These are phyloP conservation scores for Pachysolen tannophilus DNA, from an alignment of 805 yeast species.

Conservation along the genomic window DNA sequence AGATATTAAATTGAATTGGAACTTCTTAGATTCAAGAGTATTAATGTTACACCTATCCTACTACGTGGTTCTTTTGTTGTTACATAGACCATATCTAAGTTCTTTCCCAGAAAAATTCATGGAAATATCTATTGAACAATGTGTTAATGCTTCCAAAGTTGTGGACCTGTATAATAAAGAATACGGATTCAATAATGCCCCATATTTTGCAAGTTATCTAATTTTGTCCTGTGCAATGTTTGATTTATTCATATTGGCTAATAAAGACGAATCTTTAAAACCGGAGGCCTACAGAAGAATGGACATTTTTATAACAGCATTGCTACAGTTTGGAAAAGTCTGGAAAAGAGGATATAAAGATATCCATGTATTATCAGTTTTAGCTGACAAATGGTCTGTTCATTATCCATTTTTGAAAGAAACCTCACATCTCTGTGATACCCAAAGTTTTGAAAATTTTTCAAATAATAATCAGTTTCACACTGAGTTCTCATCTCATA, in stretches of 20 bases:
- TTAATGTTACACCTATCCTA: constrained; percentile 22
- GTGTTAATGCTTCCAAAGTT: constrained; percentile 16
- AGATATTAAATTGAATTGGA: constrained; percentile 10
- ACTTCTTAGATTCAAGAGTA: constrained; percentile 15
- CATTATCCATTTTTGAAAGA: constrained; percentile 5
- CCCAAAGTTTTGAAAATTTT: no score
- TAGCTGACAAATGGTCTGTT: constrained; percentile 21
- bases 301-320: constrained; percentile 15
- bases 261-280: constrained; percentile 15
- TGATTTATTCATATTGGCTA: constrained; percentile 23
- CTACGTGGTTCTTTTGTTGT: constrained; percentile 17
- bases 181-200: constrained; percentile 15
- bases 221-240: constrained; percentile 24
- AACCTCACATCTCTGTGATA: no score
- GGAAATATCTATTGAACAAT: constrained; percentile 17
- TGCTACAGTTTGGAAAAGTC: constrained; percentile 16
- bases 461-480: no score
- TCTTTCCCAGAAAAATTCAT: constrained; percentile 22
- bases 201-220: constrained; percentile 25
- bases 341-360: constrained; percentile 26
- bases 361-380: constrained; percentile 16
- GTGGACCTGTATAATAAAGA: constrained; percentile 12
- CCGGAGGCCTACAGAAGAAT: constrained; percentile 15
- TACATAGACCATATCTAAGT: constrained; percentile 23
- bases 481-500: no score